Conservation (phyloP, 257 asterid genomes). For the Lantana camara region DNA sequence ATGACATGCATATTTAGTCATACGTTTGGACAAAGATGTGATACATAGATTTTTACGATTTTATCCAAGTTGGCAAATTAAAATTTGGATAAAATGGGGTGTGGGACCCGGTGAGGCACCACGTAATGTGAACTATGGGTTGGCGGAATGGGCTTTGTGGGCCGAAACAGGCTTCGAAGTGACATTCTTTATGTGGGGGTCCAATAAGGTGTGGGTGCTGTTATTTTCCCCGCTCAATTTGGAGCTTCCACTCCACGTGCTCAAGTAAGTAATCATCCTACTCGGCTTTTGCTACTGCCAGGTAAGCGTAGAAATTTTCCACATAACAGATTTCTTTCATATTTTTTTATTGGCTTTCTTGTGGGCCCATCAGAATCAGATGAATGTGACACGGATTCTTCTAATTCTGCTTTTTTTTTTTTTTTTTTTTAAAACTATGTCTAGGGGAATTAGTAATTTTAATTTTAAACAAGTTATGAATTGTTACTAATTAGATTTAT, state of each 20-base stretch:
- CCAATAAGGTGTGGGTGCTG: slow-evolving; percentile 38
- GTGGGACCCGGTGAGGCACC: slow-evolving; percentile 25
- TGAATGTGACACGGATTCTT: slow-evolving; percentile 24
- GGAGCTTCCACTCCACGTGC: slow-evolving; percentile 63
- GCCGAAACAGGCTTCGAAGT: slow-evolving; percentile 36
- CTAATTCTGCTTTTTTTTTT: not conserved
- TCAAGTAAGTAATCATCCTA: slow-evolving; percentile 17
- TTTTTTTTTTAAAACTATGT: slow-evolving; percentile 6
- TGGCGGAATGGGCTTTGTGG: slow-evolving; percentile 58
- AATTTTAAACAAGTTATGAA: not conserved
- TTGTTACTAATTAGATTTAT: too few species aligned
- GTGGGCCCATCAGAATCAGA: slow-evolving; percentile 48
- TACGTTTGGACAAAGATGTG: too few species aligned
- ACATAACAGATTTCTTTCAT: slow-evolving; percentile 16
- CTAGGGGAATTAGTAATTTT: not conserved
- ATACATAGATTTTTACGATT: not conserved
- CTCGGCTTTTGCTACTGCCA: slow-evolving; percentile 47
- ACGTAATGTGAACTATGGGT: slow-evolving; percentile 42
- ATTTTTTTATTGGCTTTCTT: slow-evolving; percentile 9
- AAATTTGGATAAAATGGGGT: not conserved
- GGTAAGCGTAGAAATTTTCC: slow-evolving; percentile 20
- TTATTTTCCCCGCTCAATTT: slow-evolving; percentile 18
- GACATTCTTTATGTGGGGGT: slow-evolving; percentile 39
- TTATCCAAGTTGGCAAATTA: not conserved
- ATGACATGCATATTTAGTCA: too few species aligned